phyloP scores from a whole-genome alignment of 306 rosid genomes.

The cucumber (Cucumis sativus) region Cucumber_9930_V3 NC_026657.2:34120501-34121000 shows the following conservation, averaged over 20 bases:
- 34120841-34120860: not conserved
- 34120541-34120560: not conserved
- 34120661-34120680: conserved; percentile 98
- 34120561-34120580: conserved; percentile 1
- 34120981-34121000: not conserved
- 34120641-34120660: conserved; percentile 75
- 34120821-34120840: not conserved
- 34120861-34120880: not conserved
- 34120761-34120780: conserved; percentile 29
- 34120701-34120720: conserved; percentile 69
- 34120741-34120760: conserved; percentile 50
- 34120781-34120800: not conserved
- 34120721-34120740: conserved; percentile 93
- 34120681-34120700: conserved; percentile 71
- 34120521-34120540: conserved; percentile 1
- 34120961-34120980: not conserved
- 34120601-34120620: conserved; percentile 97
- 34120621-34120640: conserved; percentile 87
- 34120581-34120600: conserved; percentile 83
- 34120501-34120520: conserved; percentile 46
- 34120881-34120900: not conserved
- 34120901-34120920: not conserved
- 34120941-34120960: not conserved
- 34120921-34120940: not conserved
- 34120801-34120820: not conserved